Percentiles rank a stretch among this genome's conserved stretches.
These are phyloP conservation scores for Boletus subcaerulescens DNA, from an alignment of 768 basidiomycete genomes.

Conservation along the genomic window DNA sequence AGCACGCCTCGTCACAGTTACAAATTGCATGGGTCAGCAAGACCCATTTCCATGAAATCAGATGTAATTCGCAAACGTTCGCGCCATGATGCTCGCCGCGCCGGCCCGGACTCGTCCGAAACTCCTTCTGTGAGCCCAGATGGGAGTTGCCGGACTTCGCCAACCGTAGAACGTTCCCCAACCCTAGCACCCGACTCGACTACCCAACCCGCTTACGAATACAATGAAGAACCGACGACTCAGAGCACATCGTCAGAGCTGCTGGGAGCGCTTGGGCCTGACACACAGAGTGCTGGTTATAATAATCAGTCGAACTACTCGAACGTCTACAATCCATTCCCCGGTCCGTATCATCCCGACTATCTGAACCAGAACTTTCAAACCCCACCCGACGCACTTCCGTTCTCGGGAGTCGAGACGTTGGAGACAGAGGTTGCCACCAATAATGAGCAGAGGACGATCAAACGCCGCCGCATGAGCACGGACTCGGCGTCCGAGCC, in stretches of 20 bases:
- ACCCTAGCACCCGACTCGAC: slow-evolving; percentile 71
- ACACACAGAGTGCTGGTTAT: slow-evolving; percentile 24
- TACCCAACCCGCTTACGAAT: slow-evolving; percentile 53
- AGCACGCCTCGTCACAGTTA: slow-evolving; percentile 40
- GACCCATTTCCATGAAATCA: slow-evolving; percentile 89
- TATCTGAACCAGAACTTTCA: slow-evolving; percentile 54
- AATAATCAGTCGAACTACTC: slow-evolving; percentile 30
- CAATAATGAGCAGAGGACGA: slow-evolving; percentile 37
- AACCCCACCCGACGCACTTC: slow-evolving; percentile 48
- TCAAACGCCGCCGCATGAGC: slow-evolving; percentile 75
- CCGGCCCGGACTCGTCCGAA: slow-evolving; percentile 51
- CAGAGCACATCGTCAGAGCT: slow-evolving; percentile 49
- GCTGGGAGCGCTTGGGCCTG: slow-evolving; percentile 43
- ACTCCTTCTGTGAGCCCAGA: slow-evolving; percentile 76
- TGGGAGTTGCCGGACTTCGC: slow-evolving; percentile 70
- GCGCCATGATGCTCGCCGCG: slow-evolving; percentile 70
- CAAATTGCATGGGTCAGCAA: slow-evolving; percentile 81
- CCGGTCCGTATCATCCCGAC: slow-evolving; percentile 76
- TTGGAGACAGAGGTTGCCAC: slow-evolving; percentile 40
- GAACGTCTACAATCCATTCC: slow-evolving; percentile 46
- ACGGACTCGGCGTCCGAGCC: slow-evolving; percentile 48
- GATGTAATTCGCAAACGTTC: slow-evolving; percentile 88
- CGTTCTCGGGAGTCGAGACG: slow-evolving; percentile 48
- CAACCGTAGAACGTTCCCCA: slow-evolving; percentile 56
- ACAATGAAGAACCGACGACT: slow-evolving; percentile 41